Evolutionary conservation across 2,329 filamentous ascomycete genomes (phyloP), one percentile per base, ranked within the genome.

Genomic region (Colletotrichum viniferum): DNA sequence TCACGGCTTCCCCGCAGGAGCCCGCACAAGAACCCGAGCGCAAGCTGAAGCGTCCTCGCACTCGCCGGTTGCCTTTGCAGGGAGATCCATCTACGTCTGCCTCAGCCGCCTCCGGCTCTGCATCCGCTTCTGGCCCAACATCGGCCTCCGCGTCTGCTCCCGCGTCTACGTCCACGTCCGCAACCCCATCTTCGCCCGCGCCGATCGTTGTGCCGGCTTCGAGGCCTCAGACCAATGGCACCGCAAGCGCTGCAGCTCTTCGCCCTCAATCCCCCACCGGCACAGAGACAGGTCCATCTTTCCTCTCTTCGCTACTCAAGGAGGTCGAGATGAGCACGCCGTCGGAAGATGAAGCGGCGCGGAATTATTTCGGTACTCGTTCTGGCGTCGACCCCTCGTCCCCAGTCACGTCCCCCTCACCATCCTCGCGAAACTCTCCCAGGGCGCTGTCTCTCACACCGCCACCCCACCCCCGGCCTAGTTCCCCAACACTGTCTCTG

Each of bases 21-120:
- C 88, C 91, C 8, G 73, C 68, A 5, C 91, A 92, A 67, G 91
- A 96, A 79, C 94, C 94, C 1, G 93, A 97, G 83, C 92, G 96
- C 66, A 96, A 95, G 83, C 87, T 98, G 61, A 98, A 98, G 85
- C 93, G 96, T 18, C 96, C 96, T 34, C 92, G 96, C 75, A 97
- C 95, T 24, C 91, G 94, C 78, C 90, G 94, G 65, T 87, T 93
- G 66, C 88, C 86, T 9, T 85, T 87, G 43, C 85, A 87, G 30
- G 84, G 85, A 56, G 89, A 91, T 73, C 83, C 85, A 16, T 88
- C 89, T 2, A 85, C 84, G 24, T 86, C 87, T n/a, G 81, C 81
- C 65, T 79, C 84, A 30, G 73, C 71, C 5, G 71, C 30, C 7
- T 66, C 69, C 4, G 30, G 56, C 28, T 16, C 69, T 4, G 63